Conservation (phyloP, 768 basidiomycete species). For the Mycena vulgaris region DNA sequence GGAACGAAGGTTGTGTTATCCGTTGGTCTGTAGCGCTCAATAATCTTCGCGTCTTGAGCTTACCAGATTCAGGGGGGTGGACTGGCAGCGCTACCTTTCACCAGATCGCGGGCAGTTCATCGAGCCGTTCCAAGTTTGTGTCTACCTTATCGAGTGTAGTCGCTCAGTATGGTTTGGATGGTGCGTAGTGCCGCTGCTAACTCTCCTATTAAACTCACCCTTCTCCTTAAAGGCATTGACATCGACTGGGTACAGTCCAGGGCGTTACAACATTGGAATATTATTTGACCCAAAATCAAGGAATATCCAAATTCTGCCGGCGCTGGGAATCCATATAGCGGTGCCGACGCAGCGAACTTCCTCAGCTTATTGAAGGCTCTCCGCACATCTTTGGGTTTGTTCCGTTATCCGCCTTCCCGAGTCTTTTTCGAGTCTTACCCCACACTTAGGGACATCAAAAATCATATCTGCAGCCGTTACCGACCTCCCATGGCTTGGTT, state of each 20-base stretch:
- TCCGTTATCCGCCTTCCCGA: not conserved
- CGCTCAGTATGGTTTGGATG: conserved; percentile 65
- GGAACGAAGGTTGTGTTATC: conserved; percentile 51
- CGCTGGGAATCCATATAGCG: conserved; percentile 71
- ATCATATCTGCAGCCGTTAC: conserved; percentile 81
- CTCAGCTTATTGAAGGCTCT: conserved; percentile 73
- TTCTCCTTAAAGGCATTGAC: conserved; percentile 52
- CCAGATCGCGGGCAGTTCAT: conserved; percentile 56
- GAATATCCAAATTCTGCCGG: conserved; percentile 82
- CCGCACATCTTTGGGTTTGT: conserved; percentile 62
- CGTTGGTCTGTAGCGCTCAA: conserved; percentile 5
- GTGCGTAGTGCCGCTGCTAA: conserved; percentile 45
- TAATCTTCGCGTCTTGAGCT: not conserved
- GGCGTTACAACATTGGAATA: not conserved
- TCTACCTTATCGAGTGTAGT: conserved; percentile 62
- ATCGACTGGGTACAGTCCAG: conserved; percentile 68
- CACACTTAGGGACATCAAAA: conserved; percentile 60
- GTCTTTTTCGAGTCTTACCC: not conserved
- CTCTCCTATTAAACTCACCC: not conserved
- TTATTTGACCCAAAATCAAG: conserved; percentile 46
- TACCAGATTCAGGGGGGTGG: conserved; percentile 59
- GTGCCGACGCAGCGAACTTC: conserved; percentile 76
- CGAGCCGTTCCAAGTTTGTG: conserved; percentile 60
- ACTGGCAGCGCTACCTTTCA: conserved; percentile 67
- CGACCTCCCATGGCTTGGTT: conserved; percentile 77